These are phyloP conservation scores for Debaryomyces sp. DNA, from an alignment of 1,139 yeast species.

Conservation along the genomic window DNA sequence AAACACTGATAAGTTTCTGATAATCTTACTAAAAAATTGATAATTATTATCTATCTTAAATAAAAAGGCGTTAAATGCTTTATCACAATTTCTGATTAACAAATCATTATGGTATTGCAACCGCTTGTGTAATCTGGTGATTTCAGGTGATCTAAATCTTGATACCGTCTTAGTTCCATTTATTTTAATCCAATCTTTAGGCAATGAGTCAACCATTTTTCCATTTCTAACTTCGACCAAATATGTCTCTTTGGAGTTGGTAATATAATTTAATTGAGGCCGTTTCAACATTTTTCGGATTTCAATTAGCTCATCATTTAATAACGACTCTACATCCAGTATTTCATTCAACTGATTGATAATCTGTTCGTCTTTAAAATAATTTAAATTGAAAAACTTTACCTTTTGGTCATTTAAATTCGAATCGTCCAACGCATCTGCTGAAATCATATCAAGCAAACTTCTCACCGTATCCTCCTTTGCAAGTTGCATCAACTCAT, in stretches of 20 bases:
- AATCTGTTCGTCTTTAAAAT: conserved; percentile 44
- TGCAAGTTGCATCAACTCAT: conserved; percentile 21
- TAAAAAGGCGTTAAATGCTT: conserved; percentile 58
- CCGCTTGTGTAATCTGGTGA: conserved; percentile 51
- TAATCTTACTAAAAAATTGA: conserved; percentile 50
- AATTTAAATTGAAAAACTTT: conserved; percentile 55
- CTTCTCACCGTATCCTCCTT: conserved; percentile 24
- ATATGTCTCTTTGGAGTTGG: conserved; percentile 66
- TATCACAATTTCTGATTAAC: conserved; percentile 56
- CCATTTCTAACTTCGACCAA: conserved; percentile 73
- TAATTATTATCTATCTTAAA: conserved; percentile 48
- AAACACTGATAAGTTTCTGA: conserved; percentile 56
- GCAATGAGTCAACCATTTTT: conserved; percentile 55
- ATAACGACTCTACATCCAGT: conserved; percentile 40
- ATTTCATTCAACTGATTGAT: conserved; percentile 44
- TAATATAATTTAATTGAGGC: conserved; percentile 58
- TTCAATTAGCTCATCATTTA: conserved; percentile 52
- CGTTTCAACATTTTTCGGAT: conserved; percentile 53
- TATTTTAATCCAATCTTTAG: conserved; percentile 74
- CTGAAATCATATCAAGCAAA: conserved; percentile 57
- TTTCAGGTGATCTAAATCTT: conserved; percentile 69
- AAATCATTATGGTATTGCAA: conserved; percentile 66
- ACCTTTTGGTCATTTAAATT: conserved; percentile 47
- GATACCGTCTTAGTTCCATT: conserved; percentile 73
- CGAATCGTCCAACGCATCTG: conserved; percentile 56